Evolutionary conservation across 1,284 basidiomycete species (phyloP), one percentile per base, ranked within the genome.

Genomic region (Ceratobasidium sp.): DNA sequence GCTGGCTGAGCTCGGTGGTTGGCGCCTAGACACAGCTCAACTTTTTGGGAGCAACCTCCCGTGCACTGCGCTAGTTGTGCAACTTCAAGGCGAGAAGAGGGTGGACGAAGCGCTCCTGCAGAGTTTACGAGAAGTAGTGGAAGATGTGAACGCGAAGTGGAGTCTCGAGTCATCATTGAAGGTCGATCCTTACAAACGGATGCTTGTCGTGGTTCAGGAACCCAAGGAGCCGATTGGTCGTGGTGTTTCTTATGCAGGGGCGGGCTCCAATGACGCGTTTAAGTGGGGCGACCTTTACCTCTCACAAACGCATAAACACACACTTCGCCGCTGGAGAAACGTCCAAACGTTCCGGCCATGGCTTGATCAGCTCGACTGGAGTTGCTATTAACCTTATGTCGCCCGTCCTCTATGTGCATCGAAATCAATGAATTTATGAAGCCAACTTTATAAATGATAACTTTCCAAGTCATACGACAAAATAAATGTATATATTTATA

Each of bases 11-110:
- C 3, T 15, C 1, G 44, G 15, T 17, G 44, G 44, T 14, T 63
- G 60, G 60, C 31, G 19, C 8, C 15, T 48, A 7, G 60, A 63
- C 29, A n/a, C 17, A n/a, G 60, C 24, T 2, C 60, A 63, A 24
- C 15, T 63, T 11, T 63, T 63, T 63, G 60, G 60, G 60, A 27
- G 15, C 5, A 47, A 63, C 22, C 8, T 63, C 2, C 41, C 36
- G 2, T 8, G 41, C 11, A 44, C 60, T 24, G 36, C 60, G 33
- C 9, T 63, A 17, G 60, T 45, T 19, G 60, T 63, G 2, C 60
- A 63, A 17, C 60, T 63, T 2, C n/a, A 8, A 19, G 36, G 60
- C 17, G 11, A n/a, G n/a, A 22, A 14, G 22, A 7, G 45, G 27
- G 36, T 33, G 8, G 44, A 47, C 44, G 31, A 27, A 14, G 60